Conservation (phyloP, 1,284 basidiomycete species). For the Peniophora sp. region DNA sequence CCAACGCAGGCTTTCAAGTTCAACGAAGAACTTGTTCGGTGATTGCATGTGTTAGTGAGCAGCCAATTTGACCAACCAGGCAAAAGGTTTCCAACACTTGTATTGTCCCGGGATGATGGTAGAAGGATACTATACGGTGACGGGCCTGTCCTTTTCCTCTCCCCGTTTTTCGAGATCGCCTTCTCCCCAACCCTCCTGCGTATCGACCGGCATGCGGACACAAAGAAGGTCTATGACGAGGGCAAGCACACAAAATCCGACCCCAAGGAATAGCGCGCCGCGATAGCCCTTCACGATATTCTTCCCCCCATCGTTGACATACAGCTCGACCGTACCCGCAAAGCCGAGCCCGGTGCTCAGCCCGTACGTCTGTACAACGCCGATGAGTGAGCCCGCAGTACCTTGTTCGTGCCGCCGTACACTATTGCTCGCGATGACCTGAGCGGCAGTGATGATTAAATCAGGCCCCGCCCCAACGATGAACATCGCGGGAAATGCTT, state of each 20-base stretch:
- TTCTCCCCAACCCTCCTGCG: slow-evolving; percentile 5
- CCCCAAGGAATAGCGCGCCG: slow-evolving; percentile 6
- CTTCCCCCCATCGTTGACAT: slow-evolving; percentile 5
- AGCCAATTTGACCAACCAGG: too few species aligned
- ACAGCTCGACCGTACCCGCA: slow-evolving; percentile 8
- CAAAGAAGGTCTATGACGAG: slow-evolving; percentile 5
- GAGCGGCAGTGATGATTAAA: slow-evolving; percentile 1
- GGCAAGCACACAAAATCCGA: slow-evolving; percentile 7
- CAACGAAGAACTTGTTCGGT: too few species aligned
- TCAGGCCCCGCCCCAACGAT: slow-evolving; percentile 3
- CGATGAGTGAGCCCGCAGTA: slow-evolving; percentile 6
- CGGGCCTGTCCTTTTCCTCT: background rate
- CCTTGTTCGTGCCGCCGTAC: slow-evolving; percentile 5
- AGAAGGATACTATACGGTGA: too few species aligned
- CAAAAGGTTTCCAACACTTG: too few species aligned
- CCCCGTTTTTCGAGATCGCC: slow-evolving; percentile 1
- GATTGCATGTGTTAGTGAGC: too few species aligned
- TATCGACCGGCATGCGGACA: slow-evolving; percentile 7
- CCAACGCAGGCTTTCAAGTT: too few species aligned
- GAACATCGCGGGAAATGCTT: background rate
- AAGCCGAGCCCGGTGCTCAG: slow-evolving; percentile 8
- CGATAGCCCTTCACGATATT: slow-evolving; percentile 7
- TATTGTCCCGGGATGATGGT: too few species aligned
- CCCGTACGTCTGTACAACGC: slow-evolving; percentile 6
- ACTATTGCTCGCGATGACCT: slow-evolving; percentile 1